A percentile compares a stretch with the other conserved stretches of the same genome.
These are phyloP conservation scores for Pyrrhoderma lamaoense DNA, from an alignment of 1,284 basidiomycete species.

Conservation along the genomic window DNA sequence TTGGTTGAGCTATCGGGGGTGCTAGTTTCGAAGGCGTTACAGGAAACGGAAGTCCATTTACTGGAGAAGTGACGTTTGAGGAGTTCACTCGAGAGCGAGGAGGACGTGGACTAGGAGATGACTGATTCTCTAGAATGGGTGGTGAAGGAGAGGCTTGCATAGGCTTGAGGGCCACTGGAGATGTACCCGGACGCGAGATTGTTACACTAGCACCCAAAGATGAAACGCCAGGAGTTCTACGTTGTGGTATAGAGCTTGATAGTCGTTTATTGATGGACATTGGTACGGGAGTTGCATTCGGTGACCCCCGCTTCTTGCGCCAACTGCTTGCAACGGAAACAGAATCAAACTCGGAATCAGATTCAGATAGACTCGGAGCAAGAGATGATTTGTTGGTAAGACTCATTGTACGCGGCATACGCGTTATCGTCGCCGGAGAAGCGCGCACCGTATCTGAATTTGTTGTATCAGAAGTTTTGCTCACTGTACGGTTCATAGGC, in stretches of 20 bases:
- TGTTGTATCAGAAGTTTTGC: conserved; percentile 3
- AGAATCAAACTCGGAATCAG: background rate
- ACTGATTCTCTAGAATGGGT: background rate
- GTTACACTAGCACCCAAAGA: background rate
- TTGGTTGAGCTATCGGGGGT: background rate
- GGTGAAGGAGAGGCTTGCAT: background rate
- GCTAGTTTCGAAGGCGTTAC: conserved; percentile 3
- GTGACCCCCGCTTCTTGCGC: conserved; percentile 14
- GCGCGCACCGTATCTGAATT: conserved; percentile 4
- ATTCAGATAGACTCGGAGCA: background rate
- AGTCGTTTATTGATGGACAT: conserved; percentile 17
- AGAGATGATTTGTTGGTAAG: background rate
- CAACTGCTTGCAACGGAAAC: background rate
- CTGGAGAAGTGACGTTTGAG: background rate
- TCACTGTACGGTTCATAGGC: background rate
- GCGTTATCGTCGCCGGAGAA: conserved; percentile 1
- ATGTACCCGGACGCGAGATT: conserved; percentile 1
- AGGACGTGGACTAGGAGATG: background rate
- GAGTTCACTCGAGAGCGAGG: conserved; percentile 5
- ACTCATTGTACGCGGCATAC: conserved; percentile 7
- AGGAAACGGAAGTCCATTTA: background rate
- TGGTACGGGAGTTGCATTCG: conserved; percentile 23
- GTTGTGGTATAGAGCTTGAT: conserved; percentile 19
- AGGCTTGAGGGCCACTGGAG: background rate
- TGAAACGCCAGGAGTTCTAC: too few relatives aligned